Evolutionary conservation across 2,329 filamentous ascomycete genomes (phyloP), one percentile per base, ranked within the genome.

Genomic region (Talaromyces sp.): DNA sequence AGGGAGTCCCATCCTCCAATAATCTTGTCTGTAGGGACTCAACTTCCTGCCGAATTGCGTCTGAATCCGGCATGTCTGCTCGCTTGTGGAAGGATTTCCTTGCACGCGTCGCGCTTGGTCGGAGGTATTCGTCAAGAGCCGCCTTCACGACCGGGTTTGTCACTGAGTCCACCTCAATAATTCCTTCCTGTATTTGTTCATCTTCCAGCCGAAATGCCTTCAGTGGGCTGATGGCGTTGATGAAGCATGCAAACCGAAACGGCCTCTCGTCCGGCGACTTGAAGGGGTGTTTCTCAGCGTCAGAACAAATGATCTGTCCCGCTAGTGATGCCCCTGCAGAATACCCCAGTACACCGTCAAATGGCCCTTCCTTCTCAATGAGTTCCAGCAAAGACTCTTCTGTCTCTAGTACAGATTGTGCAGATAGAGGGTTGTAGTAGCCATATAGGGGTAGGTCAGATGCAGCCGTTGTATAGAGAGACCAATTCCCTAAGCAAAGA

Each of bases 291-390:
- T 64, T 59, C 46, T 46, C 35, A 25, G 51, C 43, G 52, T 64
- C 52, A 13, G 59, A 53, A 41, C 61, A 59, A 33, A 60, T 53
- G 17, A 60, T 46, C 41, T 60, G 58, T 9, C 55, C 59, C 2
- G 65, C 65, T 9, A 67, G 59, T 2, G 66, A 58, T 39, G 57
- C 64, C 7, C 65, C 66, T 17, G 65, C 62, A 17, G 60, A 63
- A 56, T 66, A 68, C 7, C 63, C 66, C 6, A 68, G 52, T 15
- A 67, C 57, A 21, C 63, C 66, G 45, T 68, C 65, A 36, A 66
- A 68, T 4, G 66, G 65, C 0, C 65, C 65, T n/a, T 66, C 60
- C 41, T 63, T 58, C 10, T 63, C 40, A 22, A 68, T 62, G 25
- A 63, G 45, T 45, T 63, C 57, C 13, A 58, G 25, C 13, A 64